Percentiles rank a stretch among this genome's conserved stretches.
Evolutionary conservation across 345 rosid species (phyloP).

Genomic region (Linum lewisii): DNA sequence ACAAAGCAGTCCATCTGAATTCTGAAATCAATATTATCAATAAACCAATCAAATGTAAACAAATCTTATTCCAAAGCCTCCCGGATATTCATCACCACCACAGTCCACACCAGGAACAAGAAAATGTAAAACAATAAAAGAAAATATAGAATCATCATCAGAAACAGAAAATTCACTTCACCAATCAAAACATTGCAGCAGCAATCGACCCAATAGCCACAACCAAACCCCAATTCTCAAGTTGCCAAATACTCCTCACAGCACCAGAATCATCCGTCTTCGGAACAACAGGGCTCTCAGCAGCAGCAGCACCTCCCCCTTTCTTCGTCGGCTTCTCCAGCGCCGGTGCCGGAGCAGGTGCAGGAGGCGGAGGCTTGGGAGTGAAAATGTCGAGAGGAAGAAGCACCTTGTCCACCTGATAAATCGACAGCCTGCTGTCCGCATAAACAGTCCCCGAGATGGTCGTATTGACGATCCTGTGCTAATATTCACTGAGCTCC

Average conservation of each 20-base stretch:
- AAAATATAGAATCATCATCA: background rate
- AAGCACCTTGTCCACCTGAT: conserved; percentile 37
- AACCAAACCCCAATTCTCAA: background rate
- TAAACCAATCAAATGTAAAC: too few species aligned
- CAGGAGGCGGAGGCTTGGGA: conserved; percentile 28
- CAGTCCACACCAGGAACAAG: background rate
- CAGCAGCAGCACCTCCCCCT: background rate
- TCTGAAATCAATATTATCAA: too few species aligned
- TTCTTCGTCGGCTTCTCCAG: conserved; percentile 23
- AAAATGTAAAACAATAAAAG: background rate
- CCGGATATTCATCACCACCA: too few species aligned
- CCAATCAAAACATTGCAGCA: background rate
- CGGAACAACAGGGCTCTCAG: conserved; percentile 16
- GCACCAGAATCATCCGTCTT: conserved; percentile 16
- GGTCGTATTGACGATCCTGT: background rate
- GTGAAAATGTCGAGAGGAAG: conserved; percentile 37
- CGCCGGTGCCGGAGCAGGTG: conserved; percentile 34
- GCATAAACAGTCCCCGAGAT: conserved; percentile 13
- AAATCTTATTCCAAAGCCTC: too few species aligned
- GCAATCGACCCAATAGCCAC: background rate
- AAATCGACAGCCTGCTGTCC: conserved; percentile 35
- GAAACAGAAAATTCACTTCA: background rate
- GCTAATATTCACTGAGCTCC: background rate
- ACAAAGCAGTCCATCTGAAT: too few species aligned
- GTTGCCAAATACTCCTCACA: background rate